Base-by-base conservation (phyloP, 345 rosid species). In the Moricandia arvensis region DNA sequence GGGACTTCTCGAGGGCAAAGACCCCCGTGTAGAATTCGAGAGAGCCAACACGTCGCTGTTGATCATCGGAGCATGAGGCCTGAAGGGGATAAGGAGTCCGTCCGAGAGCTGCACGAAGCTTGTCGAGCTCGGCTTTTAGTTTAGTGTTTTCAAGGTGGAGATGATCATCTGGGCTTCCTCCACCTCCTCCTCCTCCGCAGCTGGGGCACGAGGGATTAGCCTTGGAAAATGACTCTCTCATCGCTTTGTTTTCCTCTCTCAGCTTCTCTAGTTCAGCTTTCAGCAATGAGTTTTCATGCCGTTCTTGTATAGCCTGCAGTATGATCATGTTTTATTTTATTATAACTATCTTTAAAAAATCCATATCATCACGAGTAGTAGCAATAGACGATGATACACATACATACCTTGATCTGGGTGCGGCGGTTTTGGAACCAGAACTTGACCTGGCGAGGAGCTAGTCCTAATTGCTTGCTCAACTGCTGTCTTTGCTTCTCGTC, bases 341-440 rank as follows among this genome's bases (percentile, higher is more conserved):
- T 27, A 38, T 15, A 68, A 47, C 2, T 10, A 24, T n/a, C 63
- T 30, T 15, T 6, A 3, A 9, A n/a, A 13, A 29, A 66, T 35
- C 21, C 31, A 29, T 59, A 27, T 29, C 55, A 27, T 31, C 65
- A 31, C 13, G 65, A 59, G 12, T 60, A 59, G 24, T 49, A 51
- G 17, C 15, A 0, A 21, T 41, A 10, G 5, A 16, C 16, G 17
- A n/a, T n/a, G n/a, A 58, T 58, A 24, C 8, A 24, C 4, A 58
- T 9, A 43, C 30, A 3, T 79, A 90, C 97, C 93, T 95, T 93
- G 78, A 95, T 87, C 78, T 95, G 99, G 31, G 99, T 95, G 27
- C 99, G 87, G 33, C 99, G 96, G 81, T 95, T 95, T 81, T 95
- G 99, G 71, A 95, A 95, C 99, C 99, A 95, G 84, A 95, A 95